A percentile compares a stretch with the other conserved stretches of the same genome.
These are phyloP conservation scores for Suaeda aralocaspica DNA, from an alignment of 148 eudicot genomes.

Conservation along the genomic window DNA sequence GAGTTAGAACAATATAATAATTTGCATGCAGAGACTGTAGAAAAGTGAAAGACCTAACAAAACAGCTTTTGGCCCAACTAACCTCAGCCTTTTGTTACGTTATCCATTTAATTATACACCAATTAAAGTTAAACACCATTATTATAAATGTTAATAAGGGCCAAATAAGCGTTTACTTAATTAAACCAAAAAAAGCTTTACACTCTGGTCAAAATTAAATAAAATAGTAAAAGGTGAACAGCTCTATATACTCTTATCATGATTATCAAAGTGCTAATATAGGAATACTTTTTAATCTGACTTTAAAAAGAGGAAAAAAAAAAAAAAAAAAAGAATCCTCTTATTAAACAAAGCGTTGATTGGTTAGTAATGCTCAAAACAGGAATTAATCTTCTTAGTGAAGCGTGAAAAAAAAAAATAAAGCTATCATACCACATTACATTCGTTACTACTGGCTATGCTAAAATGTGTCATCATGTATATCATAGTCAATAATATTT, in stretches of 20 bases:
- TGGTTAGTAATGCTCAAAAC: slow-evolving; percentile 13
- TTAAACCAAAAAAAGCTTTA: slow-evolving; percentile 13
- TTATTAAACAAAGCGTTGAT: background rate
- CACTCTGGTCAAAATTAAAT: slow-evolving; percentile 24
- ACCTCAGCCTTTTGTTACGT: slow-evolving; percentile 9
- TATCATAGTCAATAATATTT: background rate
- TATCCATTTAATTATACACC: slow-evolving; percentile 23
- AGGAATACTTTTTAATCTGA: slow-evolving; percentile 26
- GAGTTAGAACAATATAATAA: background rate
- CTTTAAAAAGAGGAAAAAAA: background rate
- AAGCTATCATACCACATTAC: background rate
- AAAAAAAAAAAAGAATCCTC: background rate
- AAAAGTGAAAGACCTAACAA: slow-evolving; percentile 8
- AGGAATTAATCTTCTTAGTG: slow-evolving; percentile 13
- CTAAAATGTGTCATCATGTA: slow-evolving; percentile 6
- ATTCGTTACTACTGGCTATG: slow-evolving; percentile 15
- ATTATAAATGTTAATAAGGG: background rate
- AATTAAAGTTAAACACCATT: slow-evolving; percentile 4
- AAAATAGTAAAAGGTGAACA: slow-evolving; percentile 1
- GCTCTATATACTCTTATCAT: background rate
- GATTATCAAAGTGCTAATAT: background rate
- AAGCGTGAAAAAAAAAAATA: slow-evolving; percentile 18
- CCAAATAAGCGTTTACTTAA: slow-evolving; percentile 12
- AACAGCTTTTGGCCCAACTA: slow-evolving; percentile 19
- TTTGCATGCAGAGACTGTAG: background rate